Evolutionary conservation across 257 asterid species (phyloP), one percentile per base, ranked within the genome.

Genomic region (Haberlea rhodopensis): DNA sequence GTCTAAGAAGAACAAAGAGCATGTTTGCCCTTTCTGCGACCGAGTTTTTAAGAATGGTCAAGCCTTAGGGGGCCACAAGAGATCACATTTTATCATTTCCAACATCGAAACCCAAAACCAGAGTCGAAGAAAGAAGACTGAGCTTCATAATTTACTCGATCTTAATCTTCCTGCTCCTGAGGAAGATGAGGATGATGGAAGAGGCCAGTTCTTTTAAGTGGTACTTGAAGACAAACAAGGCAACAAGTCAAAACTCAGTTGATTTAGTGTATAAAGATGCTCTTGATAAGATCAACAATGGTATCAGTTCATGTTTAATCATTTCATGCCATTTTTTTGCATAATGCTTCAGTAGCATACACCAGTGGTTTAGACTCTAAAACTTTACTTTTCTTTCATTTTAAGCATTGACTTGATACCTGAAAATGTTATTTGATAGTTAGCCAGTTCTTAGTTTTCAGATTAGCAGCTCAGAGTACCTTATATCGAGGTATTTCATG

Each of bases 61-160:
- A 67, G 99, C 99, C 20, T 80, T 92, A 34, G 99, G 99, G 20
- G 98, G 98, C 31, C 98, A 91, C 56, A 91, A 91, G 76, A 82
- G 96, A 82, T 86, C 95, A 10, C 98, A 91, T 82, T 85, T 86
- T 57, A 68, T 91, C 9, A 80, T 78, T 10, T 82, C 82, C n/a
- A 65, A 75, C 32, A 79, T 64, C 13, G 88, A 71, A 46, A 75
- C 48, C 51, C 75, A 28, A 55, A 73, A 58, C 66, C 87, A 64
- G 16, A 51, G 75, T 20, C 73, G 76, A 3, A 73, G 62, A 6
- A 71, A 9, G 57, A 84, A 83, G 79, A 62, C 82, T 11, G 84
- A 81, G 40, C 26, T 10, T 53, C 77, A 78, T 6, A 84, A 82
- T 56, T 73, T 88, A 55, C 77, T 91, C 10, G 98, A 91, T 76